Percentiles rank a stretch among this genome's conserved stretches.
Evolutionary conservation across 352 stramenopile genomes (phyloP).

Genomic region (Globisporangium heterothallicum): DNA sequence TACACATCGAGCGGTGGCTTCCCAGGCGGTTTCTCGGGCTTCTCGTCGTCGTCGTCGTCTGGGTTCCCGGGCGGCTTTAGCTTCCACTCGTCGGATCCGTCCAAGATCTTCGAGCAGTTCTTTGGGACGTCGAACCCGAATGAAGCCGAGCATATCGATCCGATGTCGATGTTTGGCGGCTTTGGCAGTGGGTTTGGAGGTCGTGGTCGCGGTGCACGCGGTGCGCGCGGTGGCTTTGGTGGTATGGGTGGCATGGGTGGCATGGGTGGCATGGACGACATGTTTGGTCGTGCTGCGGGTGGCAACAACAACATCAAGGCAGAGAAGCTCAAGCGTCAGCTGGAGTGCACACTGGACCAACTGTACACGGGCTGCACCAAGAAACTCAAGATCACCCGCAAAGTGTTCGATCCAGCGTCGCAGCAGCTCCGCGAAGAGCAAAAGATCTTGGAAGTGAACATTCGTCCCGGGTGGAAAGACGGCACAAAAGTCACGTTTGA

Average conservation of each 20-base stretch:
- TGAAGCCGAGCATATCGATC: conserved; percentile 65
- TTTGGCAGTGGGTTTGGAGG: conserved; percentile 15
- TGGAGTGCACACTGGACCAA: conserved; percentile 92
- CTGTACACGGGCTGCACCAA: conserved; percentile 79
- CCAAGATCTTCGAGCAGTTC: conserved; percentile 90
- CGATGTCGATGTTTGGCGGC: conserved; percentile 56
- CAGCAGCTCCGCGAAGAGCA: conserved; percentile 93
- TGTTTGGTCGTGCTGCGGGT: conserved; percentile 28
- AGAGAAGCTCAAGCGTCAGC: conserved; percentile 68
- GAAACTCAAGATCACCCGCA: conserved; percentile 95
- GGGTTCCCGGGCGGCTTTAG: conserved; percentile 64
- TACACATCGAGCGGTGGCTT: conserved; percentile 23
- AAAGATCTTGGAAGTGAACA: conserved; percentile 92
- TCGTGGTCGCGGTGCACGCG: not conserved
- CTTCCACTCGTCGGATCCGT: conserved; percentile 78
- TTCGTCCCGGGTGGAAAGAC: conserved; percentile 96
- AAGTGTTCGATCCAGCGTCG: conserved; percentile 67
- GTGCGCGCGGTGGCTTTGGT: conserved; percentile 22
- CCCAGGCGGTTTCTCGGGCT: conserved; percentile 46
- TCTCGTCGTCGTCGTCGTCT: conserved; percentile 28
- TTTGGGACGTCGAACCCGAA: conserved; percentile 82
- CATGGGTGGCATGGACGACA: conserved; percentile 36
- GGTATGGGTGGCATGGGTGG: conserved; percentile 39
- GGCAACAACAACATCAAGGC: conserved; percentile 17
- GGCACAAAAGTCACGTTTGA: conserved; percentile 97